These are phyloP conservation scores for Paragyromitra xinjiangensis DNA, from an alignment of 495 filamentous ascomycete genomes.

Conservation along the genomic window DNA sequence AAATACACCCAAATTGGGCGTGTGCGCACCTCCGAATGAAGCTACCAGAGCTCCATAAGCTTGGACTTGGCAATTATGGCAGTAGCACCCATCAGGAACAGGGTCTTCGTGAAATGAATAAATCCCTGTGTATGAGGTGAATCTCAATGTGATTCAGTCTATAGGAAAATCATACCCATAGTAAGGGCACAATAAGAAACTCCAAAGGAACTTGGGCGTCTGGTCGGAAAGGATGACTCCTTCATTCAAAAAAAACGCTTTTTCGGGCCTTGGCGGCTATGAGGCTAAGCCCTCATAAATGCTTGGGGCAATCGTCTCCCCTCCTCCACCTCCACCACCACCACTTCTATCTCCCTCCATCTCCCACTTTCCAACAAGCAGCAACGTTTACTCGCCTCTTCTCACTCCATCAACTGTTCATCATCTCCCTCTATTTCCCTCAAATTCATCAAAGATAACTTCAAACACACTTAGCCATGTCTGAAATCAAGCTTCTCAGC, in stretches of 20 bases:
- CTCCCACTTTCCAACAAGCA: slow-evolving; percentile 37
- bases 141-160: neutral
- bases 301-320: slow-evolving; percentile 31
- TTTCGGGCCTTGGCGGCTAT: slow-evolving; percentile 28
- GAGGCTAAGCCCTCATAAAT: slow-evolving; percentile 52
- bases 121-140: slow-evolving; percentile 28
- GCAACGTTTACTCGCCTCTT: slow-evolving; percentile 27
- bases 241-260: slow-evolving; percentile 26
- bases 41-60: slow-evolving; percentile 47
- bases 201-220: neutral
- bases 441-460: neutral
- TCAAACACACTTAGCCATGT: slow-evolving; percentile 40
- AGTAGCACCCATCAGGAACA: neutral
- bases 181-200: slow-evolving; percentile 15
- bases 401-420: slow-evolving; percentile 35
- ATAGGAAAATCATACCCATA: neutral
- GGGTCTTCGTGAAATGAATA: neutral
- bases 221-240: slow-evolving; percentile 31
- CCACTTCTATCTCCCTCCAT: slow-evolving; percentile 26
- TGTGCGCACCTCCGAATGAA: slow-evolving; percentile 12
- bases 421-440: slow-evolving; percentile 5
- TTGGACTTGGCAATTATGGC: slow-evolving; percentile 31
- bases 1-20: slow-evolving; percentile 25
- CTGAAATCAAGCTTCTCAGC: slow-evolving; percentile 56
- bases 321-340: slow-evolving; percentile 28